These are phyloP conservation scores for Syzygium aqueum DNA, from an alignment of 345 rosid species.

Conservation along the genomic window DNA sequence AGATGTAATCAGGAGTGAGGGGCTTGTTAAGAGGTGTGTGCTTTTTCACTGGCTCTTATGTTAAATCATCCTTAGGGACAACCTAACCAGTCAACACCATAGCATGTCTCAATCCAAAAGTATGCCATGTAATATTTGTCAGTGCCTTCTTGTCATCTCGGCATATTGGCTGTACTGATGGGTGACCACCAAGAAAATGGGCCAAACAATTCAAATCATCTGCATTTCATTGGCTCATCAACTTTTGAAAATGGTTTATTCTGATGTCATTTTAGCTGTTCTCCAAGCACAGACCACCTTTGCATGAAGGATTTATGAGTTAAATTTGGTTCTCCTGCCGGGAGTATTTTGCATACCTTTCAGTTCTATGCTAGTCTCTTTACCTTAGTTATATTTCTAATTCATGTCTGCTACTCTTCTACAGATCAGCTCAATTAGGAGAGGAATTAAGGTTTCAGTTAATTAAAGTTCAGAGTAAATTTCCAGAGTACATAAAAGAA, in stretches of 20 bases:
- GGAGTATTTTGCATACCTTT: background rate
- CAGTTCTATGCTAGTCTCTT: background rate
- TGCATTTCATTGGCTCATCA: background rate
- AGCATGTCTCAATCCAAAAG: background rate
- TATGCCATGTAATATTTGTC: background rate
- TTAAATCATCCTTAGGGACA: background rate
- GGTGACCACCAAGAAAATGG: background rate
- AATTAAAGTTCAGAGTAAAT: slow-evolving; percentile 43
- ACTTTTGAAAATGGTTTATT: background rate
- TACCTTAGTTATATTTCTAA: background rate
- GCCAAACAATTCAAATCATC: background rate
- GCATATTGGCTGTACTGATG: background rate
- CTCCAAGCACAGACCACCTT: background rate
- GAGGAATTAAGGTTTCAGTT: slow-evolving; percentile 54
- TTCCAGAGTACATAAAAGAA: slow-evolving; percentile 69
- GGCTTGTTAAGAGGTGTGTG: slow-evolving; percentile 61
- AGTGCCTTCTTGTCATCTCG: background rate
- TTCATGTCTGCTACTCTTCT: background rate
- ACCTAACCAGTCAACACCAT: background rate
- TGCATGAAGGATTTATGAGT: background rate
- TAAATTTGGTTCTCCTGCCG: background rate
- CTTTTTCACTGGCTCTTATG: background rate
- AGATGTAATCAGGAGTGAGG: slow-evolving; percentile 68
- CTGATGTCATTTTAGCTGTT: background rate
- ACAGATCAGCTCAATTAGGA: slow-evolving; percentile 61